phyloP scores from a whole-genome alignment of 2,329 filamentous ascomycete species.

The Fusarium torreyae region DNA sequence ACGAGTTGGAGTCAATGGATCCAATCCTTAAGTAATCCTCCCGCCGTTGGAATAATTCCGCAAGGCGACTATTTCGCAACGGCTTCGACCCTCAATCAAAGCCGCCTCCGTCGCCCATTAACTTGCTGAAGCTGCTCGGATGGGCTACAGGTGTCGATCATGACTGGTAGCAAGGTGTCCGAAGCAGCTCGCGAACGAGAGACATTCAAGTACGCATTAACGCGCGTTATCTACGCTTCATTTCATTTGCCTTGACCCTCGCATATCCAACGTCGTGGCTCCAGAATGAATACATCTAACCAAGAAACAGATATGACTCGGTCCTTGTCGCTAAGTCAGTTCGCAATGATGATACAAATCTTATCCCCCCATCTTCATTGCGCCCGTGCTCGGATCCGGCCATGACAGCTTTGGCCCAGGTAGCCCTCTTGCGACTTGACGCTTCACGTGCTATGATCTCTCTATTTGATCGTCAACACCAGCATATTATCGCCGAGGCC shows the following conservation, averaged over 20 bases:
- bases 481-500: conserved; percentile 68
- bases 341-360: conserved; percentile 45
- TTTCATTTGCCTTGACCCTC: not conserved
- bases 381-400: conserved; percentile 54
- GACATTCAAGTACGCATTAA: conserved; percentile 50
- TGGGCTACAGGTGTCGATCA: conserved; percentile 15
- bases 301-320: conserved; percentile 35
- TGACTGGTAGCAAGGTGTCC: conserved; percentile 25
- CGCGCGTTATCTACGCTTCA: not conserved
- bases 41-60: conserved; percentile 11
- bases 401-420: conserved; percentile 66
- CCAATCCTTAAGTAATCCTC: conserved; percentile 27
- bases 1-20: conserved; percentile 6
- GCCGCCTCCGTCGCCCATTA: not conserved
- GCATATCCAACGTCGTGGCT: not conserved
- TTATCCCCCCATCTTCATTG: conserved; percentile 46
- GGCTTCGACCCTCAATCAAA: conserved; percentile 5
- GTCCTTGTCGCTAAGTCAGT: conserved; percentile 32
- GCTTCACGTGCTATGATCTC: conserved; percentile 63
- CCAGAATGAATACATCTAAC: conserved; percentile 12
- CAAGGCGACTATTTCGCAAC: conserved; percentile 10
- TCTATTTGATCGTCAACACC: conserved; percentile 63
- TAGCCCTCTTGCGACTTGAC: conserved; percentile 62
- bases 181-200: conserved; percentile 53
- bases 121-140: conserved; percentile 9